These are phyloP conservation scores for Colletotrichum limetticola DNA, from an alignment of 2,329 filamentous ascomycete species.

Conservation along the genomic window DNA sequence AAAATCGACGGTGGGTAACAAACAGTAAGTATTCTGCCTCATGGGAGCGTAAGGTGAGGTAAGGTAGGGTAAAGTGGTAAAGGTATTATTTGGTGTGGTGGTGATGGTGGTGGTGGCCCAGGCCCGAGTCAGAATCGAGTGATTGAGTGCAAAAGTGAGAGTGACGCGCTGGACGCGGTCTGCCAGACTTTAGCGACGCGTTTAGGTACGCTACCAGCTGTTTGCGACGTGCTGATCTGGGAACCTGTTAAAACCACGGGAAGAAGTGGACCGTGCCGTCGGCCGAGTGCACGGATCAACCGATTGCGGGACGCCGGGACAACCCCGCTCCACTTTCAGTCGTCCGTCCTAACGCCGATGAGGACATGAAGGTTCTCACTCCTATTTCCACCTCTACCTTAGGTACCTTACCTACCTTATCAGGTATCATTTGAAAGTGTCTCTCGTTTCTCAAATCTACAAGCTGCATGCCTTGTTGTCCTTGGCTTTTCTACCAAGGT, in stretches of 20 bases:
- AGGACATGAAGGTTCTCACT: not conserved
- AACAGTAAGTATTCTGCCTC: not conserved
- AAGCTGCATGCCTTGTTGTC: not conserved
- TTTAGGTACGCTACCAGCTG: constrained; percentile 12
- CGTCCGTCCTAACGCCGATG: not conserved
- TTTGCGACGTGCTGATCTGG: not conserved
- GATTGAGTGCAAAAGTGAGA: constrained; percentile 5
- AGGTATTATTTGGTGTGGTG: not conserved
- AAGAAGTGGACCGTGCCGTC: not conserved
- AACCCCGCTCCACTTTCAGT: not conserved
- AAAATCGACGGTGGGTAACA: not conserved
- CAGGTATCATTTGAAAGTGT: no score
- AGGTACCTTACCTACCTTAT: no score
- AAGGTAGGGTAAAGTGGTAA: not conserved
- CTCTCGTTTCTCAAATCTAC: no score
- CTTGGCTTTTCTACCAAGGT: not conserved
- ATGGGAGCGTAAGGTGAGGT: not conserved
- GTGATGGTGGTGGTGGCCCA: constrained; percentile 9
- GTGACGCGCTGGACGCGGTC: constrained; percentile 17
- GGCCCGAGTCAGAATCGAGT: not conserved
- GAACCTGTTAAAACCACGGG: not conserved
- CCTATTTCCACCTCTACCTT: no score
- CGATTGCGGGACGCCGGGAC: not conserved
- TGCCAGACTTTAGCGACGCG: constrained; percentile 5
- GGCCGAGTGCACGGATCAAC: constrained; percentile 18